phyloP scores from a whole-genome alignment of 2,329 filamentous ascomycete species.

The Diplodia corticola region DNA sequence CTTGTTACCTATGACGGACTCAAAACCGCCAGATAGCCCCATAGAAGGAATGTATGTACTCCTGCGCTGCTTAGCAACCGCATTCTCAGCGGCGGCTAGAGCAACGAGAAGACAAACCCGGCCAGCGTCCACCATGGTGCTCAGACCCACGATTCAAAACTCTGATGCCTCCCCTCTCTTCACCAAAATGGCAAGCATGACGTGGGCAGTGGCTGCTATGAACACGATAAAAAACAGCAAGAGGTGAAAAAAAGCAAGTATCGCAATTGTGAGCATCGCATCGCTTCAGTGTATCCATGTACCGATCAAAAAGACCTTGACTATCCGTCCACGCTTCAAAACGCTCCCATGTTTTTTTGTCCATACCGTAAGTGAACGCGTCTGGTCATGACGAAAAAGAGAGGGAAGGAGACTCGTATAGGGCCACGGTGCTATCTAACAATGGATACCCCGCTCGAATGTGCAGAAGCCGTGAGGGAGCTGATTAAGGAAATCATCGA shows the following conservation, averaged over 20 bases:
- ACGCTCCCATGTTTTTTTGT: slow-evolving; percentile 1
- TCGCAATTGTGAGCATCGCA: neutral
- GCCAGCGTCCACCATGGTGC: neutral
- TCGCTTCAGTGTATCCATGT: neutral
- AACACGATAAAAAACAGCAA: neutral
- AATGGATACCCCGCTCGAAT: neutral
- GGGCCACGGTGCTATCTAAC: neutral
- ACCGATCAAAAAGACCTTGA: neutral
- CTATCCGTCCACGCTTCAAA: neutral
- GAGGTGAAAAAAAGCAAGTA: neutral
- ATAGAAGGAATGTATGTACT: neutral
- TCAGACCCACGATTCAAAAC: neutral
- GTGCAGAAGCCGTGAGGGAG: neutral
- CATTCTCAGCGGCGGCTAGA: neutral
- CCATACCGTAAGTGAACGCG: neutral
- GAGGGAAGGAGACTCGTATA: slow-evolving; percentile 7
- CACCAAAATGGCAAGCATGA: neutral
- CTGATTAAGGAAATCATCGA: neutral
- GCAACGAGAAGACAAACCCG: neutral
- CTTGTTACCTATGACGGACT: neutral
- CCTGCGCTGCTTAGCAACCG: neutral
- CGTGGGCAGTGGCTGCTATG: neutral
- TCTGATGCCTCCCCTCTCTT: neutral
- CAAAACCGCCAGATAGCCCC: neutral
- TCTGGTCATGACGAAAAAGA: slow-evolving; percentile 9